These are phyloP conservation scores for Musa schizocarpa DNA, from an alignment of 176 grass and related monocot genomes.

Conservation along the genomic window DNA sequence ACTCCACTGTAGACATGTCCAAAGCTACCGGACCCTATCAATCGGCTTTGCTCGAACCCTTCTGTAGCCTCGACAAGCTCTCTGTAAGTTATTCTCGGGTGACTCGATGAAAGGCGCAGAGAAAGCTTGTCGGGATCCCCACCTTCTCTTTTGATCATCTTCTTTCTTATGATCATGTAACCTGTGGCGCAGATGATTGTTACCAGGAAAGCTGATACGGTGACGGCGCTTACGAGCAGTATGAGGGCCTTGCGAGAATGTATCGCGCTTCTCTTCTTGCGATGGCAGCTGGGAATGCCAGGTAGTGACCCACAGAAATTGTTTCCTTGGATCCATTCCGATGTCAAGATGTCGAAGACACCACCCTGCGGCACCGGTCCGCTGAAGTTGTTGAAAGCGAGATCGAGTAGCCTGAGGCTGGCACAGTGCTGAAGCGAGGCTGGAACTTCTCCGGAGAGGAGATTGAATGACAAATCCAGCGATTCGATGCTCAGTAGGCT, in stretches of 20 bases:
- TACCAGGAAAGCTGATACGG: constrained; percentile 36
- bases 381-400: constrained; percentile 13
- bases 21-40: constrained; percentile 35
- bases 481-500: constrained; percentile 6
- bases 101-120: constrained; percentile 52
- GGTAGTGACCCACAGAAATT: constrained; percentile 12
- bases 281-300: constrained; percentile 13
- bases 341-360: constrained; percentile 2
- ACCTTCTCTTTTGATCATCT: constrained; percentile 24
- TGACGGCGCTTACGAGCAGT: constrained; percentile 4
- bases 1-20: constrained; percentile 35
- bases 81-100: constrained; percentile 72
- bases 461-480: constrained; percentile 12
- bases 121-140: constrained; percentile 32
- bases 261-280: constrained; percentile 1
- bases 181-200: constrained; percentile 39
- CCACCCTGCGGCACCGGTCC: constrained; percentile 1
- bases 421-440: constrained; percentile 2
- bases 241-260: constrained; percentile 2
- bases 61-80: constrained; percentile 57
- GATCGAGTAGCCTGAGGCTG: constrained; percentile 9
- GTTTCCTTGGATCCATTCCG: constrained; percentile 13
- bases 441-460: constrained; percentile 18
- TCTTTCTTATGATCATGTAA: constrained; percentile 33
- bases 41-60: constrained; percentile 14